A percentile compares a stretch with the other conserved stretches of the same genome.
Conservation (phyloP, 2,329 filamentous ascomycete species). For the Colletotrichum sp. region DNA sequence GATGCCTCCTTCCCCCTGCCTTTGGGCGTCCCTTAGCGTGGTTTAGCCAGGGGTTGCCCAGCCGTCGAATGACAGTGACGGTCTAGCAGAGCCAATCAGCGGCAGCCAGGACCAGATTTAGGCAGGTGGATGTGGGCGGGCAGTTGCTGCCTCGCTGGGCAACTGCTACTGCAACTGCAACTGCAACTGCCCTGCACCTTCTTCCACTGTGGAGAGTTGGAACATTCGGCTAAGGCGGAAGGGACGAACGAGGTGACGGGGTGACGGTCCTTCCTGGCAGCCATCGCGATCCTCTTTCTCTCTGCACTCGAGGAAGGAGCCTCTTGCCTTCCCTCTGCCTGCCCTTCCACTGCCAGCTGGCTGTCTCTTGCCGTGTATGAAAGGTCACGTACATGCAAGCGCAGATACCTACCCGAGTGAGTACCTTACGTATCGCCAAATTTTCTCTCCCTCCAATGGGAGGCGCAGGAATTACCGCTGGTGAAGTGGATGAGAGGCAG, state of each 20-base stretch:
- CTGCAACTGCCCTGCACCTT: not conserved
- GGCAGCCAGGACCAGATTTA: not conserved
- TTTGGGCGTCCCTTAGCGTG: not conserved
- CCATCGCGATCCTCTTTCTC: not conserved
- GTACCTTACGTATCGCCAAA: not conserved
- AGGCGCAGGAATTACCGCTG: not conserved
- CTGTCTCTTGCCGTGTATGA: not conserved
- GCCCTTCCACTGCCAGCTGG: not conserved
- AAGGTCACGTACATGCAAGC: not conserved
- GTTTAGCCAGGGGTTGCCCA: constrained; percentile 15
- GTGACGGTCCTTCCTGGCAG: not conserved
- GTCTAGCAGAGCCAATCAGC: not conserved
- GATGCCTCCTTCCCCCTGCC: not conserved
- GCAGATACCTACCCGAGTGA: too few relatives aligned
- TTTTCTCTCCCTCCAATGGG: not conserved
- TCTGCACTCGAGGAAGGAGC: not conserved
- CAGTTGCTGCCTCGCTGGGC: not conserved
- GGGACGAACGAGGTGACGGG: not conserved
- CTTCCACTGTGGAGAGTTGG: not conserved
- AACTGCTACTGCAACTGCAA: not conserved
- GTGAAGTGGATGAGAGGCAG: not conserved
- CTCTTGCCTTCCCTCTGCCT: not conserved
- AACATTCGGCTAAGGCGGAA: constrained; percentile 4
- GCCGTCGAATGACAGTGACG: not conserved
- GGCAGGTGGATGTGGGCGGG: not conserved